These are phyloP conservation scores for Gnomoniopsis sp. DNA, from an alignment of 2,329 filamentous ascomycete genomes.

Conservation along the genomic window DNA sequence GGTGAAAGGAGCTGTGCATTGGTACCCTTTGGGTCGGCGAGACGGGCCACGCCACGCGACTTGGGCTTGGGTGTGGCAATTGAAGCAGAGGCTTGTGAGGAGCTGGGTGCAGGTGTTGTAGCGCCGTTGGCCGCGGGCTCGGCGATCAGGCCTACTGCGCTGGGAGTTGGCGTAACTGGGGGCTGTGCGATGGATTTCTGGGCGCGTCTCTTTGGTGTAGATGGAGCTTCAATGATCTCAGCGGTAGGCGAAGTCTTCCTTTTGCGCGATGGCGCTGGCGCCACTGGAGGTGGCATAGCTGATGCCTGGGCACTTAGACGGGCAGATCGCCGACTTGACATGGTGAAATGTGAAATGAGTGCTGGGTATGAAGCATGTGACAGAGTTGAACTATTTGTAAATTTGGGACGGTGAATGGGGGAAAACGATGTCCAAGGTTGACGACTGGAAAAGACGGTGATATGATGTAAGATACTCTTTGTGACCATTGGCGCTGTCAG, in stretches of 20 bases:
- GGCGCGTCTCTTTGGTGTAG: slow-evolving; percentile 27
- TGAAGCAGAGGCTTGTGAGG: background rate
- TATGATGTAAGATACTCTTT: background rate
- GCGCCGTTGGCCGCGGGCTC: slow-evolving; percentile 22
- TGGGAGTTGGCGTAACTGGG: slow-evolving; percentile 47
- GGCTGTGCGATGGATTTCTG: slow-evolving; percentile 24
- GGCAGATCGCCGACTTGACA: slow-evolving; percentile 32
- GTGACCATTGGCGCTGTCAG: background rate
- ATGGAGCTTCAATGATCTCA: slow-evolving; percentile 21
- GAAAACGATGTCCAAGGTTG: background rate
- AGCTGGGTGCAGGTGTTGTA: slow-evolving; percentile 7
- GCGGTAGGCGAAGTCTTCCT: slow-evolving; percentile 21
- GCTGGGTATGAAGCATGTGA: background rate
- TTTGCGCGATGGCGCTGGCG: slow-evolving; percentile 23
- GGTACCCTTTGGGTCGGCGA: slow-evolving; percentile 61
- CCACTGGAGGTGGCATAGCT: slow-evolving; percentile 17
- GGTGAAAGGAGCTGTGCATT: slow-evolving; percentile 72
- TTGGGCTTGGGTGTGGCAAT: slow-evolving; percentile 30
- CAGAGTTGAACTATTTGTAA: background rate
- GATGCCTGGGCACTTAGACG: slow-evolving; percentile 35
- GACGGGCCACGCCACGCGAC: slow-evolving; percentile 44
- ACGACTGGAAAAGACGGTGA: background rate
- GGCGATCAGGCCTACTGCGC: slow-evolving; percentile 37
- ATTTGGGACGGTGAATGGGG: background rate
- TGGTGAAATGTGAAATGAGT: slow-evolving; percentile 13